A percentile compares a stretch with the other conserved stretches of the same genome.
Evolutionary conservation across 305 asterid species (phyloP).

Genomic region (Rubia tinctorum): DNA sequence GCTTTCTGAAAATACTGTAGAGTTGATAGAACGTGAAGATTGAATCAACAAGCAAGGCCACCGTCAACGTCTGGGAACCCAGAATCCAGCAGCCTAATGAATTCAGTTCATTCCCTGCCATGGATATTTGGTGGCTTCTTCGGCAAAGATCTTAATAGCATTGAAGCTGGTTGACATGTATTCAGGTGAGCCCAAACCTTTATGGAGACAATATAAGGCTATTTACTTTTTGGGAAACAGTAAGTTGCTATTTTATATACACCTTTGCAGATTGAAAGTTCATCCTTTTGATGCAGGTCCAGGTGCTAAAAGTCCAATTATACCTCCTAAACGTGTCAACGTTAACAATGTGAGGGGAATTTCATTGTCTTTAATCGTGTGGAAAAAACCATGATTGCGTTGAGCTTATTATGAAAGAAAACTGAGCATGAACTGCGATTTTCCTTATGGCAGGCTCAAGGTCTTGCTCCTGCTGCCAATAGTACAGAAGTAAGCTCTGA

Average conservation of each 20-base stretch:
- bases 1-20: no score
- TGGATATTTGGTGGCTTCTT: conserved; percentile 96
- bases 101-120: conserved; percentile 86
- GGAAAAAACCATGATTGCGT: conserved; percentile 13
- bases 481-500: conserved; percentile 58
- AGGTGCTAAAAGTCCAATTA: conserved; percentile 85
- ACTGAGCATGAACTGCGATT: conserved; percentile 13
- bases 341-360: conserved; percentile 50
- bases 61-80: conserved; percentile 96
- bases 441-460: conserved; percentile 56
- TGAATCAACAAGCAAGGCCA: no score
- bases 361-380: not conserved
- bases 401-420: not conserved
- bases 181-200: no score
- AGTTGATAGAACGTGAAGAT: no score
- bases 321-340: conserved; percentile 63
- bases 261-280: conserved; percentile 60
- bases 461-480: conserved; percentile 33
- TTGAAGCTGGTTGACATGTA: conserved; percentile 99
- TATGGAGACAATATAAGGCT: no score
- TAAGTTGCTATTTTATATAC: no score
- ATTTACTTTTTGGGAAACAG: no score
- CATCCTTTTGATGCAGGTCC: conserved; percentile 77
- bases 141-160: conserved; percentile 97
- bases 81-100: conserved; percentile 86